These are phyloP conservation scores for Calonectria naviculata DNA, from an alignment of 2,329 filamentous ascomycete species.

Conservation along the genomic window DNA sequence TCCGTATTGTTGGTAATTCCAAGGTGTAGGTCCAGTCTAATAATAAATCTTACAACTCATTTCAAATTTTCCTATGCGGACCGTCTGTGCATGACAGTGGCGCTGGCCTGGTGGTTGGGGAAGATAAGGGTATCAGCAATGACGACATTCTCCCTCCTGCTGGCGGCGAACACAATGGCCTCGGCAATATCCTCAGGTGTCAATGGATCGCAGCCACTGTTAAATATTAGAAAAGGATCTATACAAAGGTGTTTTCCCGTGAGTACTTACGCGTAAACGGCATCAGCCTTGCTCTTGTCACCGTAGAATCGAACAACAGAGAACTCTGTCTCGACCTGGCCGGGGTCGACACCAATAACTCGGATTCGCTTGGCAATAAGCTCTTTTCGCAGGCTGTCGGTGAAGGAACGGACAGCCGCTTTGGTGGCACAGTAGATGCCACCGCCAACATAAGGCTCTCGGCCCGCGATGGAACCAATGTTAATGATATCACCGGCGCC, in stretches of 20 bases:
- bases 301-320: slow-evolving; percentile 88
- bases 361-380: slow-evolving; percentile 82
- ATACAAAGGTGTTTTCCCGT: accelerated
- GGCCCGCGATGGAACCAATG: slow-evolving; percentile 88
- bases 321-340: slow-evolving; percentile 96
- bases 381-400: slow-evolving; percentile 83
- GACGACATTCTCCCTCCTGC: slow-evolving; percentile 88
- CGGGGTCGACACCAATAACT: slow-evolving; percentile 88
- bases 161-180: slow-evolving; percentile 86
- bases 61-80: background rate
- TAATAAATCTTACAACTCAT: background rate
- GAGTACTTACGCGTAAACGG: slow-evolving; percentile 80
- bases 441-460: slow-evolving; percentile 85
- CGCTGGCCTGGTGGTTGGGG: slow-evolving; percentile 78
- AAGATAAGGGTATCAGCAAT: slow-evolving; percentile 88
- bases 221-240: background rate
- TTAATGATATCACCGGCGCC: slow-evolving; percentile 95
- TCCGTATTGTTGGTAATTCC: background rate
- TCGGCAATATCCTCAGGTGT: slow-evolving; percentile 93
- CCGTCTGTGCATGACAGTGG: slow-evolving; percentile 46
- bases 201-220: slow-evolving; percentile 80
- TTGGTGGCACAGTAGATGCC: slow-evolving; percentile 95
- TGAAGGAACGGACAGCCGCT: slow-evolving; percentile 86
- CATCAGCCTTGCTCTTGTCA: slow-evolving; percentile 88
- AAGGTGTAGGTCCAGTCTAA: background rate